Evolutionary conservation across 345 rosid genomes (phyloP).

Genomic region (Theobroma cacao): DNA sequence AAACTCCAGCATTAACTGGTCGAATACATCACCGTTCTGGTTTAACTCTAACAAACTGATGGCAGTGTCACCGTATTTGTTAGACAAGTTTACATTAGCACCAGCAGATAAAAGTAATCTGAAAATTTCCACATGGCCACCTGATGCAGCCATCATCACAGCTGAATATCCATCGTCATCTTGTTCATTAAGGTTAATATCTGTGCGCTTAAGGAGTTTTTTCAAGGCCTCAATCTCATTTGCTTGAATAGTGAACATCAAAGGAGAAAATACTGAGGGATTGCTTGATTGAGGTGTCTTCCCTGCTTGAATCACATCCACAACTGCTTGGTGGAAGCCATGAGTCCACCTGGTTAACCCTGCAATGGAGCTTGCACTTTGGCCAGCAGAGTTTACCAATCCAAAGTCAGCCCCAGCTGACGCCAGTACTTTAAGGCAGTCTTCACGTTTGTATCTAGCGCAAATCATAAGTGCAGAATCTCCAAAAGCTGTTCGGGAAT

Average conservation of each 20-base stretch:
- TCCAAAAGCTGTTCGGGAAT: constrained; percentile 50
- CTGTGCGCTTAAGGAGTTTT: constrained; percentile 24
- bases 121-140: constrained; percentile 45
- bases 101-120: constrained; percentile 48
- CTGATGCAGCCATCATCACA: constrained; percentile 45
- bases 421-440: constrained; percentile 41
- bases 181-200: constrained; percentile 41
- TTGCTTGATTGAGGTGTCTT: constrained; percentile 39
- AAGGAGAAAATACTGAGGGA: constrained; percentile 34
- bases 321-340: constrained; percentile 42
- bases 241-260: constrained; percentile 30
- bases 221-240: constrained; percentile 39
- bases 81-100: constrained; percentile 42
- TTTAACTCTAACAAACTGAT: constrained; percentile 32
- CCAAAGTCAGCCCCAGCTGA: constrained; percentile 57
- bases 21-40: constrained; percentile 29
- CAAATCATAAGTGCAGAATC: constrained; percentile 59
- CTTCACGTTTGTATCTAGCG: constrained; percentile 43
- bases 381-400: constrained; percentile 34
- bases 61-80: constrained; percentile 40
- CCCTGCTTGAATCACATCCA: constrained; percentile 41
- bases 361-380: constrained; percentile 39
- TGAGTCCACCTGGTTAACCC: constrained; percentile 36
- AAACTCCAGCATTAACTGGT: constrained; percentile 42
- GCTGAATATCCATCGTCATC: constrained; percentile 47